A percentile compares a stretch with the other conserved stretches of the same genome.
Conservation (phyloP, 495 filamentous ascomycete species). For the Lophium mytilinum region DNA sequence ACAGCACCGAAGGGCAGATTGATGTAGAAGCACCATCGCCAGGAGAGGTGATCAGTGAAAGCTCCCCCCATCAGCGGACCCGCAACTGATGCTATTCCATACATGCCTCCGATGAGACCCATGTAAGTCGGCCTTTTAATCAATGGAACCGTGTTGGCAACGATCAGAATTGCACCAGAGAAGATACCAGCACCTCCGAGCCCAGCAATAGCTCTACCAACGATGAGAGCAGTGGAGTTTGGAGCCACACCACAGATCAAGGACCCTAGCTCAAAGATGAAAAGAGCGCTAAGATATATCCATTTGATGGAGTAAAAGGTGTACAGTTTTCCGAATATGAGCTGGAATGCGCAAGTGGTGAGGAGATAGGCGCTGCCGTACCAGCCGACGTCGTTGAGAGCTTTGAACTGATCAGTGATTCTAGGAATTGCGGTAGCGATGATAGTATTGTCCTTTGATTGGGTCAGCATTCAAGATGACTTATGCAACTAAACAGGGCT, state of each 20-base stretch:
- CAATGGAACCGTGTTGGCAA: conserved; percentile 28
- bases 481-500: not conserved
- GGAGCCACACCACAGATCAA: conserved; percentile 27
- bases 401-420: conserved; percentile 73
- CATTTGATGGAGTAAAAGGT: conserved; percentile 40
- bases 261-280: conserved; percentile 27
- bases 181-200: conserved; percentile 28
- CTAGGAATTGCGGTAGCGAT: conserved; percentile 78
- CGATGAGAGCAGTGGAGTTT: conserved; percentile 24
- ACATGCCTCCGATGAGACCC: conserved; percentile 27
- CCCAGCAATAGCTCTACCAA: conserved; percentile 32
- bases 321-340: conserved; percentile 39
- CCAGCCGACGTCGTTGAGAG: conserved; percentile 73
- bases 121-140: conserved; percentile 24
- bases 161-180: conserved; percentile 27
- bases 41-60: conserved; percentile 32
- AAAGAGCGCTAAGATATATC: conserved; percentile 24
- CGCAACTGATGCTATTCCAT: conserved; percentile 24
- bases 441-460: conserved; percentile 57
- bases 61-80: conserved; percentile 31
- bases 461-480: conserved; percentile 14
- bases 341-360: conserved; percentile 48
- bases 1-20: conserved; percentile 37
- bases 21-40: conserved; percentile 39
- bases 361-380: conserved; percentile 67